Evolutionary conservation across 1,284 basidiomycete species (phyloP).

Genomic region (Puccinia hordei): DNA sequence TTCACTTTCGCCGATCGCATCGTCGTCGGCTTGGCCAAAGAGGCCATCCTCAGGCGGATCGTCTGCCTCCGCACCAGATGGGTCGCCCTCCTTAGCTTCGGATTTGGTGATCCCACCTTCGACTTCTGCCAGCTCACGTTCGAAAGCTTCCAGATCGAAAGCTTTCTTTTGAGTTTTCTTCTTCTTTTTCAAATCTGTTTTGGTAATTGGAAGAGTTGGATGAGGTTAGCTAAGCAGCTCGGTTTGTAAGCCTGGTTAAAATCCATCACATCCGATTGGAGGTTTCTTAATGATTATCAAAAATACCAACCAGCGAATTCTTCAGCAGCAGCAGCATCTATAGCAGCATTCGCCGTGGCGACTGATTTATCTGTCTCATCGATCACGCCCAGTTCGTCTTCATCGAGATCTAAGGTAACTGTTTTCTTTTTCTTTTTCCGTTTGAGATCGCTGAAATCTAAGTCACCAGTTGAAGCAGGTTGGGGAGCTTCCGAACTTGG

Average conservation of each 20-base stretch:
- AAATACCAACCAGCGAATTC: slow-evolving; percentile 43
- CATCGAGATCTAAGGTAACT: slow-evolving; percentile 41
- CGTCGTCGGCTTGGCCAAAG: slow-evolving; percentile 63
- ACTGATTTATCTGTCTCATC: slow-evolving; percentile 16
- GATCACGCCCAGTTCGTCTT: slow-evolving; percentile 14
- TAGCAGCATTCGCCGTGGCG: neutral
- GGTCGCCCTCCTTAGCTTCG: slow-evolving; percentile 67
- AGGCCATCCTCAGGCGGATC: slow-evolving; percentile 81
- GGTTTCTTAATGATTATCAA: neutral
- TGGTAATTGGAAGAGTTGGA: neutral
- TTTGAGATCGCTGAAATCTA: slow-evolving; percentile 79
- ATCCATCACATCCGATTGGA: neutral
- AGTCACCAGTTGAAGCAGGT: slow-evolving; percentile 52
- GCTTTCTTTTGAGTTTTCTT: slow-evolving; percentile 58
- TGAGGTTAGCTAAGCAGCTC: neutral
- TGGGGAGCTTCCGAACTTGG: slow-evolving; percentile 2
- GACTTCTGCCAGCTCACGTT: slow-evolving; percentile 57
- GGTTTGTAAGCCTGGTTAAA: neutral
- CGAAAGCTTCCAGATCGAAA: slow-evolving; percentile 60
- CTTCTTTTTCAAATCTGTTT: slow-evolving; percentile 55
- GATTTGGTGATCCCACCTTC: slow-evolving; percentile 34
- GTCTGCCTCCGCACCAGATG: slow-evolving; percentile 83
- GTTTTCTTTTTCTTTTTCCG: slow-evolving; percentile 64
- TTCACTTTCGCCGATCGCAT: slow-evolving; percentile 58
- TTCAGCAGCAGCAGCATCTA: slow-evolving; percentile 28